Evolutionary conservation across 2,329 filamentous ascomycete genomes (phyloP).

Genomic region (Ceratocystis harringtonii): DNA sequence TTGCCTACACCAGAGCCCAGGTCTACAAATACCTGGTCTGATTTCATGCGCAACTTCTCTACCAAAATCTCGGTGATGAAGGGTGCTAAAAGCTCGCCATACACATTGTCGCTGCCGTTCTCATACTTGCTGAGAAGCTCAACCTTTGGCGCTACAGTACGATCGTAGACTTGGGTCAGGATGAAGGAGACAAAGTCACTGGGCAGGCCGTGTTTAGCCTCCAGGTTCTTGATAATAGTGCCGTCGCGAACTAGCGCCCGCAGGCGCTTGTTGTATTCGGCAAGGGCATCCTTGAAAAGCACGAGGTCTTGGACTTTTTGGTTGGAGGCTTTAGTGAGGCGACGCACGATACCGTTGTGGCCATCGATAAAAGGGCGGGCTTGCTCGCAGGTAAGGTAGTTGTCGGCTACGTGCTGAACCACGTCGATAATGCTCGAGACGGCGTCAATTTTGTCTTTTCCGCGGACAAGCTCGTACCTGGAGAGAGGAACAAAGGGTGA

Average conservation of each 20-base stretch:
- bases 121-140: constrained; percentile 73
- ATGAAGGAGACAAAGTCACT: constrained; percentile 65
- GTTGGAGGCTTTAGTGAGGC: constrained; percentile 58
- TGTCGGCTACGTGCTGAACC: constrained; percentile 53
- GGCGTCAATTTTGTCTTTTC: constrained; percentile 65
- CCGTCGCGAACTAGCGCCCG: constrained; percentile 51
- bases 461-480: constrained; percentile 60
- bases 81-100: constrained; percentile 76
- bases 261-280: constrained; percentile 63
- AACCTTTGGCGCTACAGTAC: constrained; percentile 79
- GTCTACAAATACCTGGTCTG: constrained; percentile 79
- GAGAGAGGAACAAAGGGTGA: neutral
- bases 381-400: constrained; percentile 61
- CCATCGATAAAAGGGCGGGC: constrained; percentile 55
- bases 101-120: constrained; percentile 83
- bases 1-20: constrained; percentile 93
- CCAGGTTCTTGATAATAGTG: constrained; percentile 56
- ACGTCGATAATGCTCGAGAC: constrained; percentile 58
- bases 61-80: constrained; percentile 74
- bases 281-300: constrained; percentile 58
- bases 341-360: constrained; percentile 57
- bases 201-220: constrained; percentile 52
- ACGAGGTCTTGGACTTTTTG: constrained; percentile 47
- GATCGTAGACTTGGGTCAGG: constrained; percentile 74
- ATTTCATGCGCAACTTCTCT: constrained; percentile 59